A percentile compares a stretch with the other conserved stretches of the same genome.
phyloP scores from a whole-genome alignment of 1,284 basidiomycete genomes.

The Pseudozyma thailandica region DNA sequence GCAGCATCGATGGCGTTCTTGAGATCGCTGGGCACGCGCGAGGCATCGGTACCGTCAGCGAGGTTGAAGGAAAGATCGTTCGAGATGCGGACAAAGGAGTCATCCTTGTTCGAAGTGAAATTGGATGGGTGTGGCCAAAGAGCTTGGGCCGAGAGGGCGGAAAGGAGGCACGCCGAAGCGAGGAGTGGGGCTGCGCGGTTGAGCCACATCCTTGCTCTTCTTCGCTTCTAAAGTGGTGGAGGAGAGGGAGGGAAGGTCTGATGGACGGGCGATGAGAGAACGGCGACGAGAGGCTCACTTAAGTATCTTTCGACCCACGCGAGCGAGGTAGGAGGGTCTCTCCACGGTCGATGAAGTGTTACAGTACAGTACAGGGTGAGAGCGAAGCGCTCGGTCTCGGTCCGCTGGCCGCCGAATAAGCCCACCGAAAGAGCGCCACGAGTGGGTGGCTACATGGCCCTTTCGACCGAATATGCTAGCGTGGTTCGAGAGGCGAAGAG shows the following conservation, averaged over 20 bases:
- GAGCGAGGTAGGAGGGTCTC: too few species aligned
- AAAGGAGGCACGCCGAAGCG: conserved; percentile 17
- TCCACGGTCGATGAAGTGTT: too few species aligned
- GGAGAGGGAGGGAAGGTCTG: not conserved
- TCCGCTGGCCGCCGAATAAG: too few species aligned
- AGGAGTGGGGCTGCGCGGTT: conserved; percentile 11
- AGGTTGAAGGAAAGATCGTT: conserved; percentile 71
- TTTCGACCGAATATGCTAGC: too few species aligned
- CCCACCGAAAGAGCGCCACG: too few species aligned
- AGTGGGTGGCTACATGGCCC: too few species aligned
- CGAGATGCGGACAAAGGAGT: conserved; percentile 71
- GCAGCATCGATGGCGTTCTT: conserved; percentile 71
- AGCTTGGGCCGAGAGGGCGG: conserved; percentile 22
- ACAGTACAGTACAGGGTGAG: too few species aligned
- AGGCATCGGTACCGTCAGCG: conserved; percentile 57
- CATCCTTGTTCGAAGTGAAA: conserved; percentile 72
- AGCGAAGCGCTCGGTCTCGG: too few species aligned
- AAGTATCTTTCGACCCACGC: too few species aligned
- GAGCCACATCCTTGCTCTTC: conserved; percentile 13
- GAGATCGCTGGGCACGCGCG: conserved; percentile 69
- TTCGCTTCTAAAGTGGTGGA: not conserved
- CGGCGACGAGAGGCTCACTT: not conserved
- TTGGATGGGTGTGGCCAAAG: conserved; percentile 70
- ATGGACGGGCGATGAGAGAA: not conserved
- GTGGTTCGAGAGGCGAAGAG: too few species aligned